Percentiles rank a stretch among this genome's conserved stretches.
Evolutionary conservation across 192 early-diverging fungal species (phyloP).

Genomic region (Chytriomyces sp.): DNA sequence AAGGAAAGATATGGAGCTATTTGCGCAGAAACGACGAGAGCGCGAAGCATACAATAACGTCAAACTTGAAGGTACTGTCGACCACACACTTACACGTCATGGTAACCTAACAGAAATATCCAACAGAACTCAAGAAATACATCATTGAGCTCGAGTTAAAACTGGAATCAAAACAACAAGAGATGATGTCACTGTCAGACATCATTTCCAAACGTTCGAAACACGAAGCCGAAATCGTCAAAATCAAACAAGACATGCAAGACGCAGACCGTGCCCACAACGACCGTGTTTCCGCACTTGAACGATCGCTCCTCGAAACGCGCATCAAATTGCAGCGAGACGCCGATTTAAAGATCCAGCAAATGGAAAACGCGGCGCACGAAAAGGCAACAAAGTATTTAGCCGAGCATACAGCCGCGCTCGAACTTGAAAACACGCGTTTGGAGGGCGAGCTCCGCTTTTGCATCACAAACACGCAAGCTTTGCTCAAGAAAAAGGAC

Average conservation of each 20-base stretch:
- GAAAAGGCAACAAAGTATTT: constrained; percentile 60
- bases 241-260: constrained; percentile 48
- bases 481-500: constrained; percentile 44
- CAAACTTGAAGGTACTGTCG: constrained; percentile 5
- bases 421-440: constrained; percentile 51
- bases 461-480: constrained; percentile 42
- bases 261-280: constrained; percentile 50
- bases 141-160: constrained; percentile 49
- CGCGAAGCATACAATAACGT: constrained; percentile 24
- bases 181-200: constrained; percentile 51
- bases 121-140: constrained; percentile 38
- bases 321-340: constrained; percentile 60
- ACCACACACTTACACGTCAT: neutral
- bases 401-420: constrained; percentile 43
- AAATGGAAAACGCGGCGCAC: constrained; percentile 60
- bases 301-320: constrained; percentile 51
- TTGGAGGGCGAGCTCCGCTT: constrained; percentile 47
- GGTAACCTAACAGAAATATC: neutral
- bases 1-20: neutral
- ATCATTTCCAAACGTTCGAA: constrained; percentile 49
- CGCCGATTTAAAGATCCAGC: constrained; percentile 52
- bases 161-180: constrained; percentile 51
- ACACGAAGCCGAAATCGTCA: constrained; percentile 54
- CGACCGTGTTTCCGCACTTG: constrained; percentile 39
- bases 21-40: neutral